Evolutionary conservation across 306 rosid genomes (phyloP), one percentile per base, ranked within the genome.

Genomic region (Cucumis sativus): DNA sequence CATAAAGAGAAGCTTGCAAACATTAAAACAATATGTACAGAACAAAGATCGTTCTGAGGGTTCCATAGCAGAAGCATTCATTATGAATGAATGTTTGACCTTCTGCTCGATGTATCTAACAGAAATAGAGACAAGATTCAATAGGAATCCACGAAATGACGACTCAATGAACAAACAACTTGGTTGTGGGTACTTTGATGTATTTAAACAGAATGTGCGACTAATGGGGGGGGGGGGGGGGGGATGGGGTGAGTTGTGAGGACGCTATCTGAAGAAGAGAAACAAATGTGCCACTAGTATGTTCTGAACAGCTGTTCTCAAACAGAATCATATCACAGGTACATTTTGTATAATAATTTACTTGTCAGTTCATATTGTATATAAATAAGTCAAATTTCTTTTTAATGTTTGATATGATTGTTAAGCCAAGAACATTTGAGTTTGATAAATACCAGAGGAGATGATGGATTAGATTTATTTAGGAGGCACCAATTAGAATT

Each of bases 21-120:
- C n/a, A n/a, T n/a, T n/a, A n/a, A n/a, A n/a, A n/a, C n/a, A n/a
- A n/a, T n/a, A n/a, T n/a, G n/a, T n/a, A n/a, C n/a, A n/a, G n/a
- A n/a, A n/a, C n/a, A n/a, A n/a, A n/a, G n/a, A n/a, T n/a, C n/a
- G n/a, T n/a, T n/a, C n/a, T n/a, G n/a, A n/a, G n/a, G n/a, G n/a
- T n/a, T n/a, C n/a, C n/a, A n/a, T n/a, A n/a, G n/a, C n/a, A n/a
- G n/a, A n/a, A n/a, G n/a, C n/a, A n/a, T n/a, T n/a, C n/a, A n/a
- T n/a, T n/a, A 39, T 54, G 0, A 54, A 67, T 8, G 49, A 81
- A 58, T 51, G 47, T 0, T 6, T 21, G 17, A 43, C 51, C 0
- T 76, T 66, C 59, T 81, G 64, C 15, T 67, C 54, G 0, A 56
- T 81, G 73, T 76, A 76, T 58, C 41, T 76, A 3, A 16, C 12